Percentiles rank a stretch among this genome's conserved stretches.
Conservation (phyloP, 1,284 basidiomycete species). For the Cryptococcus sp. region DNA sequence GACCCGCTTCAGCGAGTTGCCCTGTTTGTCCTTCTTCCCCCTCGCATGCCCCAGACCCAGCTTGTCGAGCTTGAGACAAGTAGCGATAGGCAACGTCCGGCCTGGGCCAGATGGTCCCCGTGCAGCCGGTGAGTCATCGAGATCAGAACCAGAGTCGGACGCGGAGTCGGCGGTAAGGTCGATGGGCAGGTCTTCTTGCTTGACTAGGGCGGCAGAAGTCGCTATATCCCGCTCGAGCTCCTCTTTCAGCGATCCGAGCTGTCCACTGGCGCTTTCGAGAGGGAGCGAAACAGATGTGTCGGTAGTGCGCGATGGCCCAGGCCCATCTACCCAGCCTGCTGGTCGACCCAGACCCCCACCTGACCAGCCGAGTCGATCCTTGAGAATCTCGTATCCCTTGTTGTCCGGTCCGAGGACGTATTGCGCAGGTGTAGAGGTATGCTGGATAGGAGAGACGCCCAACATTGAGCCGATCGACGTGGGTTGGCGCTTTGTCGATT, state of each 20-base stretch:
- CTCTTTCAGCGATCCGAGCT: neutral
- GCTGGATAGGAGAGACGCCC: slow-evolving; percentile 12
- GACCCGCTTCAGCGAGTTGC: slow-evolving; percentile 18
- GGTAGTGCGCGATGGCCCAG: neutral
- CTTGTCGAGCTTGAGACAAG: slow-evolving; percentile 39
- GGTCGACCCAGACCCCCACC: slow-evolving; percentile 41
- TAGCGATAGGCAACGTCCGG: slow-evolving; percentile 36
- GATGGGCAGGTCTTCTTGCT: slow-evolving; percentile 4
- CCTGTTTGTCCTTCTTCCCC: neutral
- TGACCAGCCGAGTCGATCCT: slow-evolving; percentile 32
- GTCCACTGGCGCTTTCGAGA: neutral
- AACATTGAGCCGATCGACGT: slow-evolving; percentile 29
- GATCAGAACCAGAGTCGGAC: slow-evolving; percentile 1
- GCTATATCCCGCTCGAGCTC: neutral
- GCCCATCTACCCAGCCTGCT: slow-evolving; percentile 1
- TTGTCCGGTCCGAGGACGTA: slow-evolving; percentile 43
- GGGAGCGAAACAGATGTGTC: neutral
- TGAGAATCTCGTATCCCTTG: slow-evolving; percentile 36
- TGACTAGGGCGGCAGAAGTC: neutral
- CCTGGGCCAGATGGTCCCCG: slow-evolving; percentile 25
- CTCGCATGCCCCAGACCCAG: slow-evolving; percentile 33
- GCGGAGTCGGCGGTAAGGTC: slow-evolving; percentile 13
- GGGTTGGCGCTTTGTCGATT: slow-evolving; percentile 5
- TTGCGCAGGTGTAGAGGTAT: slow-evolving; percentile 7
- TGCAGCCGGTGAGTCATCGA: neutral